Percentiles rank a stretch among this genome's conserved stretches.
Conservation (phyloP, 129 eudicot species). For the Centaurea solstitialis region DNA sequence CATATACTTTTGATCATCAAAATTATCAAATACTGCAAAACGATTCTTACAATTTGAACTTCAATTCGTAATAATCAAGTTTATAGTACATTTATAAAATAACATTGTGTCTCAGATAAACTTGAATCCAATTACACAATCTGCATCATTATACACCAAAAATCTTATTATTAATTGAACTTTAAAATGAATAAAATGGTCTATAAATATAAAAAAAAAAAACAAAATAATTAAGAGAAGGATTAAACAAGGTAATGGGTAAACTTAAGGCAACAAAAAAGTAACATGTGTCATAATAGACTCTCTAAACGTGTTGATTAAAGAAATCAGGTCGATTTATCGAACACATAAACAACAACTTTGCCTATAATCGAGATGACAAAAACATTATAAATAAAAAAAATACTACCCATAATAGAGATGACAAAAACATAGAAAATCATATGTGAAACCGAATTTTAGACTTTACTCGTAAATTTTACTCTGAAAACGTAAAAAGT, state of each 20-base stretch:
- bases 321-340: neutral
- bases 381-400: neutral
- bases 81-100: neutral
- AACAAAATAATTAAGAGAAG: neutral
- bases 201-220: neutral
- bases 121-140: neutral
- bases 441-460: neutral
- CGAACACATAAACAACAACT: too few species aligned
- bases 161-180: neutral
- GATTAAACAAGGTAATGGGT: neutral
- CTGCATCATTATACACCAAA: neutral
- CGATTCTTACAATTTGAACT: neutral
- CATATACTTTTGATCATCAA: neutral
- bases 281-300: too few species aligned
- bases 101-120: neutral
- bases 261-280: neutral
- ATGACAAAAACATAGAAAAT: neutral
- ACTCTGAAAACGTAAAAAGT: neutral
- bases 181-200: neutral
- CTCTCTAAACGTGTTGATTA: neutral
- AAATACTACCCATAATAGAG: neutral
- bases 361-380: neutral
- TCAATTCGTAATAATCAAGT: neutral
- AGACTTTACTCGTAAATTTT: neutral
- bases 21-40: neutral